Conservation (phyloP, 2,329 filamentous ascomycete species). For the Aurifilum marmelostoma region DNA sequence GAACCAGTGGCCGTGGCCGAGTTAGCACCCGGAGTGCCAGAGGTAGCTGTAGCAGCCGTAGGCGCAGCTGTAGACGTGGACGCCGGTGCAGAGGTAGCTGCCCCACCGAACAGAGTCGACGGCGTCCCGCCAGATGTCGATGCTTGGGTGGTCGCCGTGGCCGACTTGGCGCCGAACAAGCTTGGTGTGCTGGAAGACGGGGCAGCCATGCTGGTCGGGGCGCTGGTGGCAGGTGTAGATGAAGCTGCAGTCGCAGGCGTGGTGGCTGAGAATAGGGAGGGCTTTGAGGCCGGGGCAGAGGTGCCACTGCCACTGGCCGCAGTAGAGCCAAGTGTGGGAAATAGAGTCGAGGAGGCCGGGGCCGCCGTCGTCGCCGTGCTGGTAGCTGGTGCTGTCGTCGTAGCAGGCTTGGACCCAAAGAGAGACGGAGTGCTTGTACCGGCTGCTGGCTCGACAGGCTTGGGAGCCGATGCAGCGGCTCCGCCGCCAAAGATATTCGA, state of each 20-base stretch:
- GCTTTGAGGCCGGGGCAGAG: constrained; percentile 30
- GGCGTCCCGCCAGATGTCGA: constrained; percentile 22
- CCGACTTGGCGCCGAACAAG: constrained; percentile 28
- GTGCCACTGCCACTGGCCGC: constrained; percentile 13
- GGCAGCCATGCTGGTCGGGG: constrained; percentile 29
- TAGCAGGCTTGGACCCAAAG: constrained; percentile 48
- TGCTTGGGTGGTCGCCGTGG: constrained; percentile 27
- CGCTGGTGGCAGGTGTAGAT: constrained; percentile 18
- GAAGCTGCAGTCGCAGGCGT: constrained; percentile 32
- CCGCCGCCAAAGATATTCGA: constrained; percentile 26
- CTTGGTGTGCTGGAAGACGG: constrained; percentile 35
- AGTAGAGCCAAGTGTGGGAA: constrained; percentile 26
- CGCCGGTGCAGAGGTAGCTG: constrained; percentile 34
- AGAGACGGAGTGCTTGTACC: constrained; percentile 32
- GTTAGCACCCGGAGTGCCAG: constrained; percentile 27
- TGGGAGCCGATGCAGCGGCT: constrained; percentile 29
- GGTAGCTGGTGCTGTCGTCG: constrained; percentile 39
- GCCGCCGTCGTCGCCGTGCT: constrained; percentile 24
- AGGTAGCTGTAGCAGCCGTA: constrained; percentile 31
- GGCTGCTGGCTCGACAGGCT: constrained; percentile 37
- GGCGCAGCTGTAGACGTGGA: constrained; percentile 29
- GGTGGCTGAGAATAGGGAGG: constrained; percentile 36
- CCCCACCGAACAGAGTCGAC: constrained; percentile 33
- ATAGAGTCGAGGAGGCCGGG: constrained; percentile 28
- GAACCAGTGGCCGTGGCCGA: constrained; percentile 6